Conservation (phyloP, 805 yeast genomes). For the Zygosaccharomyces siamensis region DNA sequence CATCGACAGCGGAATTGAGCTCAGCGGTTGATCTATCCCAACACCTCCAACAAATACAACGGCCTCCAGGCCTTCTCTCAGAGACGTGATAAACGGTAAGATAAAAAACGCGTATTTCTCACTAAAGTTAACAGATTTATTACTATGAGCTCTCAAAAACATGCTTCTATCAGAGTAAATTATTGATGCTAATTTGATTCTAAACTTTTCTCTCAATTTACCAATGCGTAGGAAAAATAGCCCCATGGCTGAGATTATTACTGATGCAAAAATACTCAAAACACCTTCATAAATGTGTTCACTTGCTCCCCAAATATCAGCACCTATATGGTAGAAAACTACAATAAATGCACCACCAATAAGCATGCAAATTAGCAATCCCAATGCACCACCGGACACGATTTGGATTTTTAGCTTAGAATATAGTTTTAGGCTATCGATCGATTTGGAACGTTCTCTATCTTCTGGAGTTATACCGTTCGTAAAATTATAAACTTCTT, state of each 20-base stretch:
- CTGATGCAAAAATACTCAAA: slow-evolving; percentile 69
- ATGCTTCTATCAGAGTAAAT: slow-evolving; percentile 33
- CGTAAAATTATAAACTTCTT: slow-evolving; percentile 24
- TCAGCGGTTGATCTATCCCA: slow-evolving; percentile 63
- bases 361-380: slow-evolving; percentile 61
- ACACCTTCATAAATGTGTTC: slow-evolving; percentile 89
- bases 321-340: slow-evolving; percentile 70
- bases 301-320: slow-evolving; percentile 80
- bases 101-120: slow-evolving; percentile 68
- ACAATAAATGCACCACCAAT: slow-evolving; percentile 69
- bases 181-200: slow-evolving; percentile 49
- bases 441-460: slow-evolving; percentile 17
- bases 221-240: slow-evolving; percentile 74
- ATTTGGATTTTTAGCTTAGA: slow-evolving; percentile 58
- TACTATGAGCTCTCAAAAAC: slow-evolving; percentile 16
- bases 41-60: slow-evolving; percentile 90
- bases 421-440: slow-evolving; percentile 37
- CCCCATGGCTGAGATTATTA: slow-evolving; percentile 84
- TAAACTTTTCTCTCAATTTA: slow-evolving; percentile 79
- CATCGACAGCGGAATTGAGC: slow-evolving; percentile 62
- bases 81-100: slow-evolving; percentile 77
- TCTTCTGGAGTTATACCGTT: slow-evolving; percentile 8
- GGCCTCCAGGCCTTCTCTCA: slow-evolving; percentile 89
- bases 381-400: slow-evolving; percentile 74
- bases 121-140: slow-evolving; percentile 36